Evolutionary conservation across 805 yeast species (phyloP), one percentile per base, ranked within the genome.

Genomic region (Lachancea quebecensis): DNA sequence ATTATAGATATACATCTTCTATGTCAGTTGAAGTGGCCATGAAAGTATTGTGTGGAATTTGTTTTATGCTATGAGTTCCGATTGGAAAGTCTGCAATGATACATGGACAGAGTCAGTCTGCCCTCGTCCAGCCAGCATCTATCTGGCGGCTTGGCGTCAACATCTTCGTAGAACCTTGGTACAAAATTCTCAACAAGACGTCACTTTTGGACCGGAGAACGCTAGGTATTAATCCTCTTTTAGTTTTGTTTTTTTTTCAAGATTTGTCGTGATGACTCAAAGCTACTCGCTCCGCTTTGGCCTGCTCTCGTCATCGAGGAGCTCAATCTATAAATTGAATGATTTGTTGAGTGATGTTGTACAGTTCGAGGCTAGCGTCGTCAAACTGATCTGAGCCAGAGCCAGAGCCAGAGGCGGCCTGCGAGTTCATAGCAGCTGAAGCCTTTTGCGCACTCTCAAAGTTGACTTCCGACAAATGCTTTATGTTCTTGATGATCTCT

Each of bases 301-400:
- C 25, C 25, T 21, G 4, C 25, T 21, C 25, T 21, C 25, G 7
- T 21, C 37, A 15, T 35, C 37, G 21, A 11, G 14, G n/a, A 21
- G 33, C 31, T 38, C 45, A 38, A 34, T 37, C 42, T 37, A 64
- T 50, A 53, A 66, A 67, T 55, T 79, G 83, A 55, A 80, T 70
- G 43, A 80, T 80, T 65, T 80, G 85, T 59, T 79, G 84, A 9
- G 85, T 79, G 58, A 80, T 74, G 57, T 78, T 79, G 63, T 76
- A 79, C 54, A 80, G 68, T 60, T 80, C 85, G 41, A 75, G 73
- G 56, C 78, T 78, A 35, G 85, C 82, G 56, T 79, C 84, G 50
- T 79, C 84, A 41, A 55, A 70, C 50, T 70, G 74, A 36, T 72
- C 78, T 30, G 60, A 54, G 21, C 55, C 48, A 5, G 43, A 33